Conservation (phyloP, 140 eudicot species). For the Bidens hawaiensis region DNA sequence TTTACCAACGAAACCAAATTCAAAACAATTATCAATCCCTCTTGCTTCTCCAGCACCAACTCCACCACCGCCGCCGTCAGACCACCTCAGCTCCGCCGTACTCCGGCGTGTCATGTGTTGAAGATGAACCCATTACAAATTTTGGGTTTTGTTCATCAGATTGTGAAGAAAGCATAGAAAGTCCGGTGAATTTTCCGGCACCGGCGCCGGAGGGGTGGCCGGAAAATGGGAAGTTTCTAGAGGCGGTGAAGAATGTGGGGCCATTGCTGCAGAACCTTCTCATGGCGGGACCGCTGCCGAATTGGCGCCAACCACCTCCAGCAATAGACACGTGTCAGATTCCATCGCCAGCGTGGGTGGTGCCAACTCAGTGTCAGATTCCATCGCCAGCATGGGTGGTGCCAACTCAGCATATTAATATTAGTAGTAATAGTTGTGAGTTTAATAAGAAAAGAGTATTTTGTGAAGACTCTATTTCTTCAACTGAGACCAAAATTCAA, state of each 20-base stretch:
- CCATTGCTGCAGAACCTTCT: constrained; percentile 74
- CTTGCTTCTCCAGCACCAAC: constrained; percentile 37
- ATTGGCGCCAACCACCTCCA: constrained; percentile 95
- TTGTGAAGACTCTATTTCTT: constrained; percentile 45
- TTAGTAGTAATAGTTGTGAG: constrained; percentile 28
- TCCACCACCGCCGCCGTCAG: constrained; percentile 5
- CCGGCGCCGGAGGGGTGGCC: too few species aligned
- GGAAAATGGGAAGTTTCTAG: constrained; percentile 60
- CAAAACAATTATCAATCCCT: constrained; percentile 30
- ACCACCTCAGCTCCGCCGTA: constrained; percentile 30
- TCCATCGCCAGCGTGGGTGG: constrained; percentile 68
- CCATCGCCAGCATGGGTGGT: too few species aligned
- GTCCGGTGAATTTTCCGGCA: constrained; percentile 13
- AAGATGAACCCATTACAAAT: constrained; percentile 56
- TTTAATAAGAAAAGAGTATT: constrained; percentile 43
- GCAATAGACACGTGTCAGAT: constrained; percentile 66
- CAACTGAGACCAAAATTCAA: not conserved
- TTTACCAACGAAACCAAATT: constrained; percentile 34
- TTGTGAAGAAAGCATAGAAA: constrained; percentile 62
- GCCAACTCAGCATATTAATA: constrained; percentile 25
- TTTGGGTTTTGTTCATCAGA: constrained; percentile 45
- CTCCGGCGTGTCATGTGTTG: constrained; percentile 59
- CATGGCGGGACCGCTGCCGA: constrained; percentile 79
- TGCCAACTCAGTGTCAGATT: too few species aligned
- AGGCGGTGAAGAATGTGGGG: constrained; percentile 85